phyloP scores from a whole-genome alignment of 2,329 filamentous ascomycete genomes.

The Neofusicoccum kwambonambiense region DNA sequence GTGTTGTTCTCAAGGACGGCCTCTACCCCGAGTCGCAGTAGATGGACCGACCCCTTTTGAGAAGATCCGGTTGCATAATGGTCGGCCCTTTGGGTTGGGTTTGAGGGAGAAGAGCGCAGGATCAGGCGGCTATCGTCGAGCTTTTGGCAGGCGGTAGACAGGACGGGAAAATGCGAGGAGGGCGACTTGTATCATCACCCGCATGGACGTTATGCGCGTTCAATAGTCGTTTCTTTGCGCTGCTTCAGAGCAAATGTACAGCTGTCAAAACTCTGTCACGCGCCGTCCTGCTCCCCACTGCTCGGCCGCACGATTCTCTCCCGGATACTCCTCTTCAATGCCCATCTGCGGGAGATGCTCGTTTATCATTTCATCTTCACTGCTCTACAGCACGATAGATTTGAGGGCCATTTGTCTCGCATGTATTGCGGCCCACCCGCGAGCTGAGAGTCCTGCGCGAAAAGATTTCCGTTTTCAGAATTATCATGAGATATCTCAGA shows the following conservation, averaged over 20 bases:
- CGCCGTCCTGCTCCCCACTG: neutral
- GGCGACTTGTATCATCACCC: conserved; percentile 18
- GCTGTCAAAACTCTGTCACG: neutral
- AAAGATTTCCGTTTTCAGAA: neutral
- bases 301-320: neutral
- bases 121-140: neutral
- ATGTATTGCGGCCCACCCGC: neutral
- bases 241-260: conserved; percentile 18
- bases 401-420: neutral
- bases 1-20: conserved; percentile 86
- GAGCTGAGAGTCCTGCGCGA: neutral
- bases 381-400: neutral
- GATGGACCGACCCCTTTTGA: neutral
- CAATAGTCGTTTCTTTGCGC: conserved; percentile 14
- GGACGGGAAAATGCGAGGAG: neutral
- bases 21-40: conserved; percentile 66
- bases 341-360: neutral
- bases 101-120: conserved; percentile 1
- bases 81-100: neutral
- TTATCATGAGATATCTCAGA: conserved; percentile 5
- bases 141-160: conserved; percentile 1
- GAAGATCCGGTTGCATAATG: neutral
- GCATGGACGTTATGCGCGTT: conserved; percentile 11
- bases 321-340: neutral
- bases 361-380: neutral